phyloP scores from a whole-genome alignment of 257 asterid species.

The Solanum virginianum region DNA sequence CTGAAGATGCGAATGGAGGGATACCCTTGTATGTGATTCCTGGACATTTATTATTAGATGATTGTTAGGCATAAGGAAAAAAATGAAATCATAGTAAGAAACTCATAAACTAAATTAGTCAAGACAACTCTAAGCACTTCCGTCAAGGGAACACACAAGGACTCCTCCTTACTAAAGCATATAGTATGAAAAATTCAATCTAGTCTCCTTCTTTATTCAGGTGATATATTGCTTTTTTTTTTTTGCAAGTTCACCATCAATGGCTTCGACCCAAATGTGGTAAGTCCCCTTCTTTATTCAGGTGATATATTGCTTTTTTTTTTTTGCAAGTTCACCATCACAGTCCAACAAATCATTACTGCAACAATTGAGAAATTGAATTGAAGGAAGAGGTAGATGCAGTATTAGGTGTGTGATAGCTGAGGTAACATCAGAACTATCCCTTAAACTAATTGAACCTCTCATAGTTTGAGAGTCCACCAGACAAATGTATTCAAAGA shows the following conservation, averaged over 20 bases:
- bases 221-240: background rate
- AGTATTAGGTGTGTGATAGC: background rate
- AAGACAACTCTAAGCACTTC: background rate
- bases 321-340: background rate
- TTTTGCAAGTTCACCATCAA: background rate
- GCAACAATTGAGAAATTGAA: background rate
- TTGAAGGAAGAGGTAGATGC: background rate
- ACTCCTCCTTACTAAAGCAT: background rate
- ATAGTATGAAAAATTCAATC: background rate
- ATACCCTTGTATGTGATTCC: slow-evolving; percentile 92
- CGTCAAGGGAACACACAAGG: background rate
- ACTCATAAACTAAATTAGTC: background rate
- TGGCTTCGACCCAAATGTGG: too few species aligned
- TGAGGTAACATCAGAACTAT: background rate
- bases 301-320: background rate
- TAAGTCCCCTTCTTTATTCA: background rate
- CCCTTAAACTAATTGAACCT: background rate
- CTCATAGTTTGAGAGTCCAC: background rate
- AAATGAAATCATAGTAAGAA: slow-evolving; percentile 6
- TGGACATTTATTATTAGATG: slow-evolving; percentile 24
- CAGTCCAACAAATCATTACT: background rate
- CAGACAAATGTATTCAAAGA: background rate
- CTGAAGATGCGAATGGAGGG: slow-evolving; percentile 94
- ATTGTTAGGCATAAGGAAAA: background rate
- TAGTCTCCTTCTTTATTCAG: background rate